Evolutionary conservation across 306 rosid genomes (phyloP).

Genomic region (Lathyrus oleraceus): DNA sequence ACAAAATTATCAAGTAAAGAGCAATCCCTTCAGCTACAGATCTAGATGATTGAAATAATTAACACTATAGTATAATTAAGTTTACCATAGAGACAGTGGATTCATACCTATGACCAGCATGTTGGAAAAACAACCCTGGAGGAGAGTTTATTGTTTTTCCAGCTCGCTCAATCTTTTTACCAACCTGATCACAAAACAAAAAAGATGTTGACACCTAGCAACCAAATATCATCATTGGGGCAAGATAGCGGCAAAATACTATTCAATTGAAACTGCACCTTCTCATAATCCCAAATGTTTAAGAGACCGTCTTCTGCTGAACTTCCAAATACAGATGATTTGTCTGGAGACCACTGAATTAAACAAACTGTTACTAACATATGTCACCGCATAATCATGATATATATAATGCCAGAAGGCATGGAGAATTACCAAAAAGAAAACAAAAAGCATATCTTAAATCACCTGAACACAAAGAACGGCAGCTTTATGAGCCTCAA

Average conservation of each 20-base stretch:
- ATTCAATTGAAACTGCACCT: conserved; percentile 49
- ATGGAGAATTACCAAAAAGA: neutral
- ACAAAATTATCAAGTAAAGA: conserved; percentile 7
- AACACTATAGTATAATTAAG: neutral
- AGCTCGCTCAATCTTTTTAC: conserved; percentile 74
- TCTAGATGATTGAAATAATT: conserved; percentile 1
- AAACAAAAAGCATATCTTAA: neutral
- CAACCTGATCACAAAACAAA: conserved; percentile 52
- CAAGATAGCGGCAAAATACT: neutral
- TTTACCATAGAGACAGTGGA: conserved; percentile 11
- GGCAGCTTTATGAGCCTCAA: conserved; percentile 97
- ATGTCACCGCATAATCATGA: neutral
- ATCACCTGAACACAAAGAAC: conserved; percentile 98
- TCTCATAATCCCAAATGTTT: conserved; percentile 94
- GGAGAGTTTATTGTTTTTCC: conserved; percentile 64
- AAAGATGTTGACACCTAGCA: conserved; percentile 1
- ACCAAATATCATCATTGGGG: neutral
- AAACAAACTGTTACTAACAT: conserved; percentile 24
- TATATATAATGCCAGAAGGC: conserved; percentile 17
- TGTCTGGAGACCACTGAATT: conserved; percentile 98
- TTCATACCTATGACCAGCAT: conserved; percentile 96
- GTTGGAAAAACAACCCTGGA: conserved; percentile 93
- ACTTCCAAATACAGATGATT: conserved; percentile 95
- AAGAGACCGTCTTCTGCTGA: conserved; percentile 98
- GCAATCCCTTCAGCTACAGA: neutral